These are phyloP conservation scores for Miamiensis avidus DNA, from an alignment of 169 alveolate species.

Conservation along the genomic window DNA sequence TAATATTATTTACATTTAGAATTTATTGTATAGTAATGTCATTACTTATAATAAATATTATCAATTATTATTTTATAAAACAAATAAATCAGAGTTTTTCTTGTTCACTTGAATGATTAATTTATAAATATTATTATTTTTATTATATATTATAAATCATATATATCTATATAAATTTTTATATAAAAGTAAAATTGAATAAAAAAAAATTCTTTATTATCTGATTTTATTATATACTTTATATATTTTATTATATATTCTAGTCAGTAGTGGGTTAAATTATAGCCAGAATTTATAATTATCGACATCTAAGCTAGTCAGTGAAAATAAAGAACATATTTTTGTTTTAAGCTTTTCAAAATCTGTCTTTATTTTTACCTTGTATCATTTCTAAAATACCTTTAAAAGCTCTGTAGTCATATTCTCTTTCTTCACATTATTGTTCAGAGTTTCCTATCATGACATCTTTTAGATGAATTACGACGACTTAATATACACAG, in stretches of 20 bases:
- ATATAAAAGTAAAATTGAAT: too few species aligned
- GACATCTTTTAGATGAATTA: not conserved
- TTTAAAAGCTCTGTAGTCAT: not conserved
- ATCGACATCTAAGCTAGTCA: too few species aligned
- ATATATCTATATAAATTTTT: too few species aligned
- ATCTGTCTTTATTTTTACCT: not conserved
- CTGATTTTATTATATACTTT: not conserved
- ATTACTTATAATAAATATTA: not conserved
- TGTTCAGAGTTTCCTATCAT: not conserved
- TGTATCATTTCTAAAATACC: not conserved
- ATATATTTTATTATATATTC: too few species aligned
- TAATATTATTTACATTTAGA: too few species aligned
- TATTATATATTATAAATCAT: too few species aligned
- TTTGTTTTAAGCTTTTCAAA: not conserved
- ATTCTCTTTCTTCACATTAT: not conserved
- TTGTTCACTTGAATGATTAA: not conserved
- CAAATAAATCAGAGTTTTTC: not conserved
- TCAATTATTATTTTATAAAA: not conserved
- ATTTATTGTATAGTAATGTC: not conserved
- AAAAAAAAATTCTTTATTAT: too few species aligned
- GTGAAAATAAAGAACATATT: too few species aligned
- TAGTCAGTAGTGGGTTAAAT: not conserved
- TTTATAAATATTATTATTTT: too few species aligned
- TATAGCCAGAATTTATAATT: too few species aligned
- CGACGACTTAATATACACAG: not conserved